Evolutionary conservation across 148 eudicot species (phyloP).

Genomic region (Rhododendron williamsianum): DNA sequence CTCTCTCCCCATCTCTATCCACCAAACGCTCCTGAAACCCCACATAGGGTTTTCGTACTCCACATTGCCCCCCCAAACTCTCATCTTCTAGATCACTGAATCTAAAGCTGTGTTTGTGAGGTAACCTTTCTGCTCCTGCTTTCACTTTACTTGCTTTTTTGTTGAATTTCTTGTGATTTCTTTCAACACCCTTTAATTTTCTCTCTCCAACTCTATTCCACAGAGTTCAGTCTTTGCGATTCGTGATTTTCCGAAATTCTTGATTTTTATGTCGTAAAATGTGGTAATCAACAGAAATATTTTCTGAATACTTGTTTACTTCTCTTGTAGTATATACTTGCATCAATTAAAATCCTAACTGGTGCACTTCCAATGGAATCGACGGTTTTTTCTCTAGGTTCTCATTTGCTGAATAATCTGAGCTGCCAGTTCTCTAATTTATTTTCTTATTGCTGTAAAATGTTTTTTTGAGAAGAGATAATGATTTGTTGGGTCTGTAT

Average conservation of each 20-base stretch:
- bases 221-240: background rate
- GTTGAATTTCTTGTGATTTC: background rate
- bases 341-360: background rate
- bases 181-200: background rate
- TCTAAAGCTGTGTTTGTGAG: background rate
- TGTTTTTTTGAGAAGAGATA: background rate
- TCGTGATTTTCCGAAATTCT: background rate
- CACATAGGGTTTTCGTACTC: conserved; percentile 7
- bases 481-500: background rate
- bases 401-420: background rate
- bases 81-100: conserved; percentile 1
- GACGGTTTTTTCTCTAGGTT: background rate
- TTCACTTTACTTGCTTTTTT: background rate
- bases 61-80: background rate
- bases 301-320: background rate
- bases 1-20: background rate
- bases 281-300: background rate
- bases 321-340: background rate
- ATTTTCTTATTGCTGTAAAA: background rate
- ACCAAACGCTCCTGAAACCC: conserved; percentile 9
- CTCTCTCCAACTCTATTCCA: background rate
- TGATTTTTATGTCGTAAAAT: background rate
- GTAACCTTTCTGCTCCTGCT: conserved; percentile 7
- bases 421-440: background rate
- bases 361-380: background rate